Evolutionary conservation across 2,329 filamentous ascomycete genomes (phyloP).

Genomic region (Thielaviopsis ethacetica): DNA sequence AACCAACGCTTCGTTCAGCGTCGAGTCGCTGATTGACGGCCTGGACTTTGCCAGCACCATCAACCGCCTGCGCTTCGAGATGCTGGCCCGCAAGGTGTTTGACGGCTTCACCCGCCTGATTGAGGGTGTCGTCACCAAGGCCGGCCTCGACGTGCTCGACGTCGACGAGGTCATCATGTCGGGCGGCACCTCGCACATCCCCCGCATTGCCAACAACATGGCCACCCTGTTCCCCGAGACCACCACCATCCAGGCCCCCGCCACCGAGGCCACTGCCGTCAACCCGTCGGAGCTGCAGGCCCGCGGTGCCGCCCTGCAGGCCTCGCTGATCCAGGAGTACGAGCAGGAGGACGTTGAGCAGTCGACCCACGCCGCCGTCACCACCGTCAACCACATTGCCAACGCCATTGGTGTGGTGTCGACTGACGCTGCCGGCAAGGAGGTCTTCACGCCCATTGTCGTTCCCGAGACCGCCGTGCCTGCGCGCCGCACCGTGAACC

Average conservation of each 20-base stretch:
- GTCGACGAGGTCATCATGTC: conserved; percentile 89
- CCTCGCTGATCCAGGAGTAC: conserved; percentile 85
- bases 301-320: conserved; percentile 87
- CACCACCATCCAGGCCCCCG: conserved; percentile 66
- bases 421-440: conserved; percentile 38
- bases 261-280: conserved; percentile 60
- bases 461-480: conserved; percentile 78
- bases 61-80: conserved; percentile 87
- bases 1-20: conserved; percentile 75
- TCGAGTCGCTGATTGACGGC: conserved; percentile 79
- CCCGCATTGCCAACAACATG: conserved; percentile 75
- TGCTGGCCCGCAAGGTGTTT: conserved; percentile 73
- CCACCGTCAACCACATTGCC: conserved; percentile 76
- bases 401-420: conserved; percentile 79
- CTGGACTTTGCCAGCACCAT: conserved; percentile 83
- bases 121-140: conserved; percentile 76
- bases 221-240: conserved; percentile 63
- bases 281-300: conserved; percentile 87
- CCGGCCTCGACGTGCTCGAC: conserved; percentile 78
- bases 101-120: conserved; percentile 76
- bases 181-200: conserved; percentile 83
- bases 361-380: conserved; percentile 88
- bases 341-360: conserved; percentile 88
- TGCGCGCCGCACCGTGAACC: conserved; percentile 67
- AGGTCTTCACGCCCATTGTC: conserved; percentile 67